phyloP scores from a whole-genome alignment of 2,329 filamentous ascomycete species.

The Xylaria sp. region DNA sequence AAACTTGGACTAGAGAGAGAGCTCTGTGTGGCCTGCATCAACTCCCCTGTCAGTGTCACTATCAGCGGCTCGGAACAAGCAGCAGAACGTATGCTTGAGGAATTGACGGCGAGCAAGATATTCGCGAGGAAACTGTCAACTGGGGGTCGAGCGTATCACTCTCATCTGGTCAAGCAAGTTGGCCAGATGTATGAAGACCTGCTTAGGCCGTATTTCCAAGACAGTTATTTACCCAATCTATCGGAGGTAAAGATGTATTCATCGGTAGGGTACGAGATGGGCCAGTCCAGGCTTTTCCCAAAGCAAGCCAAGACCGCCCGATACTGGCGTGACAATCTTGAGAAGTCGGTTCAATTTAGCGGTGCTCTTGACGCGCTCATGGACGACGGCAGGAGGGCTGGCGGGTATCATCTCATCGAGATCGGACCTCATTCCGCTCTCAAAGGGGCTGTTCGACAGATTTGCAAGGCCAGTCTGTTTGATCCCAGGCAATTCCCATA shows the following conservation, averaged over 20 bases:
- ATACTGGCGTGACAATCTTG: conserved; percentile 27
- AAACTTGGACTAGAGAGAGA: background rate
- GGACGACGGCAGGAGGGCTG: background rate
- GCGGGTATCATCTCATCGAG: conserved; percentile 12
- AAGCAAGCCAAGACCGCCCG: background rate
- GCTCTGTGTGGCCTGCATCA: conserved; percentile 37
- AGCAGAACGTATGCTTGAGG: background rate
- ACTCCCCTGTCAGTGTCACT: conserved; percentile 37
- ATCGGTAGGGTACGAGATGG: background rate
- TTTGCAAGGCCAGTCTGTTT: background rate
- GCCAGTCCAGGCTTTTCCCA: conserved; percentile 13
- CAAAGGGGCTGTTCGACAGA: conserved; percentile 47
- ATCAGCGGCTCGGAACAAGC: conserved; percentile 21
- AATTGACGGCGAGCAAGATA: background rate
- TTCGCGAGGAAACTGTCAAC: conserved; percentile 27
- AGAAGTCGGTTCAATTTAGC: background rate
- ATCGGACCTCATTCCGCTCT: conserved; percentile 52
- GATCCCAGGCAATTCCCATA: background rate
- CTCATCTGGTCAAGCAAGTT: conserved; percentile 27
- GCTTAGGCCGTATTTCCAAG: background rate
- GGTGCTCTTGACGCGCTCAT: background rate
- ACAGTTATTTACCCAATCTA: background rate
- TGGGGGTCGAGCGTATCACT: conserved; percentile 32
- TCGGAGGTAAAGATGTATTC: background rate
- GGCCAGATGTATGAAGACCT: conserved; percentile 19